phyloP scores from a whole-genome alignment of 2,329 filamentous ascomycete genomes.

The Immersiporthe knoxdaviesiana region DNA sequence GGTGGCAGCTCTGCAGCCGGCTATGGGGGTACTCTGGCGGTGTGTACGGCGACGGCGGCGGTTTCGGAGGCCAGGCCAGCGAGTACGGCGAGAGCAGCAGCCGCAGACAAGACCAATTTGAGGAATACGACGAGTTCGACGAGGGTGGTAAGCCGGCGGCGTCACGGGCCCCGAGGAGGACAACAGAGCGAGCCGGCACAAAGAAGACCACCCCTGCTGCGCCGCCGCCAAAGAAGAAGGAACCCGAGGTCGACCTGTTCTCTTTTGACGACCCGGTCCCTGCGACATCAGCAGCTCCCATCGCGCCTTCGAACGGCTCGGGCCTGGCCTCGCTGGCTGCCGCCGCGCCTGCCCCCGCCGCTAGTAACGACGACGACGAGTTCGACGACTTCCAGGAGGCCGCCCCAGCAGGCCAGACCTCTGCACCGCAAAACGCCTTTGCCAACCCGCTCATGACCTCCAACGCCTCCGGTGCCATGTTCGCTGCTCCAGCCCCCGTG shows the following conservation, averaged over 20 bases:
- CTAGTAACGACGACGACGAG: conserved; percentile 80
- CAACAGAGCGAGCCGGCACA: conserved; percentile 47
- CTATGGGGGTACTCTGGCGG: conserved; percentile 66
- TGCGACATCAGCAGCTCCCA: conserved; percentile 48
- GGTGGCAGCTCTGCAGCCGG: conserved; percentile 67
- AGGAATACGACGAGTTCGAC: conserved; percentile 97
- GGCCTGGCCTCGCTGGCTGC: conserved; percentile 52
- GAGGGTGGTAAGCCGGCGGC: conserved; percentile 62
- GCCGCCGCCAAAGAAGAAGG: conserved; percentile 77
- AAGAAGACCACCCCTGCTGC: conserved; percentile 59
- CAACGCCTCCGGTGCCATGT: conserved; percentile 65
- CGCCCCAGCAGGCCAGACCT: conserved; percentile 55
- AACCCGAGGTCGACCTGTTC: conserved; percentile 89
- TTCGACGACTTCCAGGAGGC: conserved; percentile 98
- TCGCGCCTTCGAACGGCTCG: conserved; percentile 51
- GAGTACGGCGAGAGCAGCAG: conserved; percentile 70
- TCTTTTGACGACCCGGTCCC: conserved; percentile 81
- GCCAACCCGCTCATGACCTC: conserved; percentile 53
- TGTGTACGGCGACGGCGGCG: conserved; percentile 95
- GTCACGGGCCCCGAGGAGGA: conserved; percentile 45
- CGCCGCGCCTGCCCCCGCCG: conserved; percentile 37
- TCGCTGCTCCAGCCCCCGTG: conserved; percentile 81
- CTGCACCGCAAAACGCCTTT: conserved; percentile 42
- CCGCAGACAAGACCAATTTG: conserved; percentile 73
- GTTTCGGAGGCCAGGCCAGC: conserved; percentile 78